Evolutionary conservation across 2,329 filamentous ascomycete genomes (phyloP).

Genomic region (Magnaporthiopsis rhizophila): DNA sequence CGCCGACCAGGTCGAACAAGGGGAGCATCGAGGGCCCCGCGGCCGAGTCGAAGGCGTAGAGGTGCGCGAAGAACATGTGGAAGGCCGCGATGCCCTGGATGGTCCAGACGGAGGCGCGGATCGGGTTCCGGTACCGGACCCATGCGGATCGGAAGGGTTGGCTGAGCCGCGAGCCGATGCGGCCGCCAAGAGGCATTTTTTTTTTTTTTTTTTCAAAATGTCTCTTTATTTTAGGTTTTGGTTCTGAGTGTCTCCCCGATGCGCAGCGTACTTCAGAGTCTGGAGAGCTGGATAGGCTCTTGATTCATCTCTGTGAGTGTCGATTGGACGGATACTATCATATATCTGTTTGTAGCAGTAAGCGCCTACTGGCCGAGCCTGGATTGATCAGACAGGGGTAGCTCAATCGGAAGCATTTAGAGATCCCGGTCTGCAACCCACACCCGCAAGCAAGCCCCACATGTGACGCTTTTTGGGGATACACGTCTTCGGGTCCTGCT

Average conservation of each 20-base stretch:
- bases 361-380: background rate
- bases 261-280: no score
- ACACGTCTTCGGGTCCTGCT: no score
- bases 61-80: constrained; percentile 52
- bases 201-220: background rate
- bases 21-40: constrained; percentile 84
- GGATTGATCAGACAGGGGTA: background rate
- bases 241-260: no score
- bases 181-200: background rate
- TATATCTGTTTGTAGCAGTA: background rate
- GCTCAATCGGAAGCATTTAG: background rate
- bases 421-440: background rate
- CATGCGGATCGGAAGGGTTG: background rate
- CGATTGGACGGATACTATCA: background rate
- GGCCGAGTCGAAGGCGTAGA: constrained; percentile 50
- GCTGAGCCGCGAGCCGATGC: background rate
- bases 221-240: background rate
- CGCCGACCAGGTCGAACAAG: constrained; percentile 61
- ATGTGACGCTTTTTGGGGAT: background rate
- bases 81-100: constrained; percentile 26
- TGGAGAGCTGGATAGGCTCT: background rate
- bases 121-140: background rate
- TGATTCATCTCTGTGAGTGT: background rate
- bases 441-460: background rate
- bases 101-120: constrained; percentile 1